Percentiles rank a stretch among this genome's conserved stretches.
phyloP scores from a whole-genome alignment of 1,139 yeast genomes.

The Spathaspora jeffriesii region DNA sequence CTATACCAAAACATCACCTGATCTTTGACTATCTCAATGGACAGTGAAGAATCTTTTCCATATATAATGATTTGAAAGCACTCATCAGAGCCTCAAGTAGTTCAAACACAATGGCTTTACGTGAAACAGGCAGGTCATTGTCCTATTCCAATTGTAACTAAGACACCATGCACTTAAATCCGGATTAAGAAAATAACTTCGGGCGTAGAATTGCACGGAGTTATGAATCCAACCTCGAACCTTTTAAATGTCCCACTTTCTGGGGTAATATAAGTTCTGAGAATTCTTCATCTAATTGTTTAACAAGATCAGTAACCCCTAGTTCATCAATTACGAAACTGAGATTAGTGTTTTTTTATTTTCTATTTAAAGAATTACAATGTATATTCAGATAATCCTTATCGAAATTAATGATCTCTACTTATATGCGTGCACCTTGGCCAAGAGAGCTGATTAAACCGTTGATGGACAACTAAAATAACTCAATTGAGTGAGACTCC shows the following conservation, averaged over 20 bases:
- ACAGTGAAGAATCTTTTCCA: conserved; percentile 69
- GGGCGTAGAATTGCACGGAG: conserved; percentile 98
- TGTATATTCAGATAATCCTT: too few species aligned
- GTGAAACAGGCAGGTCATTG: conserved; percentile 27
- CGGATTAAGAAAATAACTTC: conserved; percentile 70
- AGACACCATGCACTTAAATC: conserved; percentile 64
- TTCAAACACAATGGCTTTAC: conserved; percentile 70
- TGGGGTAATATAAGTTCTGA: conserved; percentile 34
- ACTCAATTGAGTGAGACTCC: too few species aligned
- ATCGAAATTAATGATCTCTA: too few species aligned
- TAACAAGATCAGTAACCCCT: conserved; percentile 75
- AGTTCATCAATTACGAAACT: conserved; percentile 67
- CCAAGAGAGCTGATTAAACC: too few species aligned
- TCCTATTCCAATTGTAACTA: conserved; percentile 39
- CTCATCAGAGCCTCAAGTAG: conserved; percentile 51
- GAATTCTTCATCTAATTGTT: conserved; percentile 31
- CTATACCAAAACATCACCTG: conserved; percentile 76
- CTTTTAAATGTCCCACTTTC: conserved; percentile 18
- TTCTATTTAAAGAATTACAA: too few species aligned
- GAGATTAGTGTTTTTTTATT: conserved; percentile 47
- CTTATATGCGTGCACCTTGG: too few species aligned
- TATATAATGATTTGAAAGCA: conserved; percentile 43
- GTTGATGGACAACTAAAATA: too few species aligned
- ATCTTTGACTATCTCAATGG: conserved; percentile 86
- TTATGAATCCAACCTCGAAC: conserved; percentile 63